phyloP scores from a whole-genome alignment of 2,329 filamentous ascomycete genomes.

The Epichloe sp. region DNA sequence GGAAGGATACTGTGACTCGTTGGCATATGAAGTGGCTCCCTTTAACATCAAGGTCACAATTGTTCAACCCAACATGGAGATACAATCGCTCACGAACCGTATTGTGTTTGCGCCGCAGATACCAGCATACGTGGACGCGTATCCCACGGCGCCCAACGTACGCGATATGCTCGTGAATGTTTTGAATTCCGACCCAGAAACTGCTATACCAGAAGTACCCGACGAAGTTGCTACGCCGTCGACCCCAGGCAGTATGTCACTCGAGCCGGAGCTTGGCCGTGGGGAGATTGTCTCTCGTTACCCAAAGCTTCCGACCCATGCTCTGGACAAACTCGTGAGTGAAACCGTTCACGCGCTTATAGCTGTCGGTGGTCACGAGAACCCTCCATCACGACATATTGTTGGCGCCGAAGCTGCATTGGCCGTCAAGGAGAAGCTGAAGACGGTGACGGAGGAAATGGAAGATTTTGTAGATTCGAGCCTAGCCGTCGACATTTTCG shows the following conservation, averaged over 20 bases:
- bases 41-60: constrained; percentile 97
- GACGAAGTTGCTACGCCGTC: constrained; percentile 17
- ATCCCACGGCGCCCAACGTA: constrained; percentile 57
- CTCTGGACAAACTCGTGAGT: constrained; percentile 62
- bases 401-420: constrained; percentile 79
- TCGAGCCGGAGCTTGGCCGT: constrained; percentile 21
- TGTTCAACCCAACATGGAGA: constrained; percentile 89
- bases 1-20: constrained; percentile 88
- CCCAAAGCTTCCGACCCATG: constrained; percentile 53
- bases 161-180: constrained; percentile 73
- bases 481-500: constrained; percentile 65
- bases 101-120: constrained; percentile 75
- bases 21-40: constrained; percentile 91
- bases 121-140: constrained; percentile 30
- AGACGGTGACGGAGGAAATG: constrained; percentile 88
- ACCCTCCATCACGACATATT: constrained; percentile 86
- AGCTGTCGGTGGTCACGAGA: constrained; percentile 89
- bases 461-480: constrained; percentile 94
- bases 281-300: constrained; percentile 52
- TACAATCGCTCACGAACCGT: constrained; percentile 73
- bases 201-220: constrained; percentile 27
- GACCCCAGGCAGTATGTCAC: constrained; percentile 18
- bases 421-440: constrained; percentile 89
- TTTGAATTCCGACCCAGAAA: constrained; percentile 61
- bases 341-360: constrained; percentile 87